A percentile compares a stretch with the other conserved stretches of the same genome.
Conservation (phyloP, 768 basidiomycete species). For the Kwoniella europaea region DNA sequence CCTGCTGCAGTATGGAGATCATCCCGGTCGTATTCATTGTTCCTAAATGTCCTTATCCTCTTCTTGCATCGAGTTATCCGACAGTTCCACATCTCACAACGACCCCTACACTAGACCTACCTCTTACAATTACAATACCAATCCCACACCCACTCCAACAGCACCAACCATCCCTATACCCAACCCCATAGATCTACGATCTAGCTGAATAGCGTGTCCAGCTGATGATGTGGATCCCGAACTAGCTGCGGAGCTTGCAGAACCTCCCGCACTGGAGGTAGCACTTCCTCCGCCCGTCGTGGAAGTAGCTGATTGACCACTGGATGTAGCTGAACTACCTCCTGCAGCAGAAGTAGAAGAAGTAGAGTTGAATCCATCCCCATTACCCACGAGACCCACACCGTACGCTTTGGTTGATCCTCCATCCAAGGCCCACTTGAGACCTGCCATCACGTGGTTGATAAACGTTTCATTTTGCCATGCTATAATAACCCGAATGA, state of each 20-base stretch:
- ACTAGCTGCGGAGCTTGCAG: conserved; percentile 1
- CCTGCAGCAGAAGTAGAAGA: conserved; percentile 1
- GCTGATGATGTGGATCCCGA: neutral
- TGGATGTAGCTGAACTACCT: neutral
- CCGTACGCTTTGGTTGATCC: conserved; percentile 75
- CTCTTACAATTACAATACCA: conserved; percentile 11
- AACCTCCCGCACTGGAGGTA: neutral
- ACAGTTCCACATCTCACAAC: no score
- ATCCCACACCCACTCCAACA: conserved; percentile 4
- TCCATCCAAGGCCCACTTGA: conserved; percentile 73
- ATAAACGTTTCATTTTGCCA: conserved; percentile 71
- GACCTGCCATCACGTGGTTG: conserved; percentile 74
- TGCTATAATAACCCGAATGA: conserved; percentile 20
- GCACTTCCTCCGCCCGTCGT: neutral
- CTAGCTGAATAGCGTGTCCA: neutral
- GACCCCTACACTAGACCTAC: neutral
- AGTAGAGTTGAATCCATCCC: conserved; percentile 6
- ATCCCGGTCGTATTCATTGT: no score
- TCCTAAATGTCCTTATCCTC: neutral
- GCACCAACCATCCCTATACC: conserved; percentile 5
- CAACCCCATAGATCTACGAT: neutral
- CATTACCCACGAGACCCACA: conserved; percentile 68
- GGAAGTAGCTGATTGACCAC: neutral
- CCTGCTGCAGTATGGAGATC: no score
- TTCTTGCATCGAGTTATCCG: no score